These are phyloP conservation scores for Calophaca sinica DNA, from an alignment of 306 rosid species.

Conservation along the genomic window DNA sequence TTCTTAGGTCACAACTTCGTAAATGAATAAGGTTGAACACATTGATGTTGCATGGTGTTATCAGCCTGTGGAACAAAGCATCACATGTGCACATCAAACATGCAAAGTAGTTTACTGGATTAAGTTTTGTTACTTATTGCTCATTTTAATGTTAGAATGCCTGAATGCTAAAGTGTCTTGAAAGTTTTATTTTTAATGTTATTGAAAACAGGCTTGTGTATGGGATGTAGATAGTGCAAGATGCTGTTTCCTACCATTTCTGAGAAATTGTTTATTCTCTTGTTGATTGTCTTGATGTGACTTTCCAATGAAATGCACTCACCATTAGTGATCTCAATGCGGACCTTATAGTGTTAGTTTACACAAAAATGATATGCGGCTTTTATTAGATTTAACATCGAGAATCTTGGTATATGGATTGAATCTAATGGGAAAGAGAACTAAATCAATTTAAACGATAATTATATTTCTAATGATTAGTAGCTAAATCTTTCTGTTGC, in stretches of 20 bases:
- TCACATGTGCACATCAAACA: not conserved
- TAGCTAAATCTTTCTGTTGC: constrained; percentile 14
- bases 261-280: constrained; percentile 22
- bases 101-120: constrained; percentile 13
- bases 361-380: not conserved
- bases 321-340: constrained; percentile 1
- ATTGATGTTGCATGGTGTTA: constrained; percentile 29
- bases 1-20: constrained; percentile 14
- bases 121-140: constrained; percentile 29
- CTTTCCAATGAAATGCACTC: not conserved
- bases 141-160: constrained; percentile 30
- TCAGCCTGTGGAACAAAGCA: not conserved
- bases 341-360: constrained; percentile 5
- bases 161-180: constrained; percentile 12
- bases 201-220: constrained; percentile 12
- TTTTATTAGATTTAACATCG: not conserved
- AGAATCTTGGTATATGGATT: constrained; percentile 1
- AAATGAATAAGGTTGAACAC: constrained; percentile 1
- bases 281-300: constrained; percentile 11
- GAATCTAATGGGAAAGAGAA: constrained; percentile 16
- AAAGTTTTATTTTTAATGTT: constrained; percentile 4
- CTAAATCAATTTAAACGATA: constrained; percentile 18
- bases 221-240: not conserved
- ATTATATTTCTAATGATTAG: constrained; percentile 5
- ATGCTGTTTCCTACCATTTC: constrained; percentile 1